Base-by-base conservation (phyloP, 805 yeast species). In the Peterozyma toletana region DNA sequence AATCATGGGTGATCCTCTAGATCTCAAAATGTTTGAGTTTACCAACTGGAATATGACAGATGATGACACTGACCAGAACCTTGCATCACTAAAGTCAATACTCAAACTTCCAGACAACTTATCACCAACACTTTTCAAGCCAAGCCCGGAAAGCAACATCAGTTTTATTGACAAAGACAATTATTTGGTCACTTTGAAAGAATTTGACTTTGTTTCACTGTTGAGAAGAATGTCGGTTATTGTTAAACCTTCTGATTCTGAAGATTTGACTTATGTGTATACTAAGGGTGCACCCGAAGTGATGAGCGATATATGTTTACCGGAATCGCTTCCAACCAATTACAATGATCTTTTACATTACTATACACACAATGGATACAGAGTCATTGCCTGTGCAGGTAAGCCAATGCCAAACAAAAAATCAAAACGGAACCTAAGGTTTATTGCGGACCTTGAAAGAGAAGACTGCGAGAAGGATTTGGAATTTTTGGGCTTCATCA, bases 271-370 rank as follows among this genome's bases (percentile, higher is more conserved):
- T 48, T 63, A 66, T 48, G 77, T 80, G 0, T 83, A 77, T 57
- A 88, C 93, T 11, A 93, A 93, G 58, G 99, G 99, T 40, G 99
- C 99, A 0, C 99, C 99, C 0, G 99, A 93, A 58, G 86, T 90
- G 10, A 86, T 93, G 73, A 68, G 75, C 30, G 82, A 78, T 14
- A 78, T 93, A 30, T 93, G 99, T 63, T 65, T 68, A 13, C 78
- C 83, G 1, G 77, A 73, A 15, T 67, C 89, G 0, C 63, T 93
- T 40, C 99, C 99, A 1, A 57, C 61, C 2, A 77, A 89, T 54
- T 93, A 76, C 58, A 82, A 83, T 18, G 84, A 83, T 31, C 58
- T 85, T 17, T 68, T 93, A 33, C 83, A 88, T 54, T 73, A 81
- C 46, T 93, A 93, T 59, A 93, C 99, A 0, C 98, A 89, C 58